These are phyloP conservation scores for Cotoneaster glaucophyllus DNA, from an alignment of 306 rosid species.

Conservation along the genomic window DNA sequence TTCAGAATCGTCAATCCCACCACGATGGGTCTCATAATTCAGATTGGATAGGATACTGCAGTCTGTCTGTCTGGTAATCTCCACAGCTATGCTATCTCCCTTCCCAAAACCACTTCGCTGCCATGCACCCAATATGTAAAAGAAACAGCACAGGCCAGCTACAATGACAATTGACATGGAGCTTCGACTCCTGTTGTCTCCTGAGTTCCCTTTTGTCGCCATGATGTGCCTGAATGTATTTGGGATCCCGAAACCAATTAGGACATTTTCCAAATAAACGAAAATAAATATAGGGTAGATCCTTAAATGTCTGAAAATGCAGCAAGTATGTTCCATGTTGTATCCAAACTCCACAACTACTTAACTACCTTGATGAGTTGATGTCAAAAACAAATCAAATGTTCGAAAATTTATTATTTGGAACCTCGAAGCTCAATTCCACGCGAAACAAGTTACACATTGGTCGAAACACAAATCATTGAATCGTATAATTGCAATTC, in stretches of 20 bases:
- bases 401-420: background rate
- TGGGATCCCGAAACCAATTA: background rate
- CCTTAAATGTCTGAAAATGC: background rate
- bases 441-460: background rate
- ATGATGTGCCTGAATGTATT: constrained; percentile 30
- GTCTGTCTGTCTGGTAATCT: constrained; percentile 60
- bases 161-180: constrained; percentile 45
- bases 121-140: constrained; percentile 79
- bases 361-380: background rate
- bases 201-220: constrained; percentile 68
- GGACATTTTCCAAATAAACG: background rate
- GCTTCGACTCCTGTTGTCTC: constrained; percentile 49
- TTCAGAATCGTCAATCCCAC: constrained; percentile 30
- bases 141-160: constrained; percentile 67
- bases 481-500: background rate
- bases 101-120: constrained; percentile 86
- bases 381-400: background rate
- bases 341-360: background rate
- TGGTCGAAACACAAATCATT: background rate
- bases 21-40: constrained; percentile 65
- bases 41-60: constrained; percentile 61
- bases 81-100: constrained; percentile 76
- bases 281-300: background rate
- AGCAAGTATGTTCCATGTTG: background rate
- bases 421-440: background rate